Base-by-base conservation (phyloP, 768 basidiomycete species). In the Russula lepida region DNA sequence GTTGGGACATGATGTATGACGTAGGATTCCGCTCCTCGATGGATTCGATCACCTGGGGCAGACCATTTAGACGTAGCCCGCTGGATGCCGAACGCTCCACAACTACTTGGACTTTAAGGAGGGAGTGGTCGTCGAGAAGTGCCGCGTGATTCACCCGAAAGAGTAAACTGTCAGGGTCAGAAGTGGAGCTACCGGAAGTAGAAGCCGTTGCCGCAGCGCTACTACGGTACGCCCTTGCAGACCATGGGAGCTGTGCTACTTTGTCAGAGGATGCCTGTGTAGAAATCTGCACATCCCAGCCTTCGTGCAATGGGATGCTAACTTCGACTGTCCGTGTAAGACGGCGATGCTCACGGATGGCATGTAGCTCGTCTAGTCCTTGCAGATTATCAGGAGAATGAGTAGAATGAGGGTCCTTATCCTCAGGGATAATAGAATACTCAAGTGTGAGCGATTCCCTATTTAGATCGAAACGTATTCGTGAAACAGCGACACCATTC, bases 211-310 rank as follows among this genome's bases (percentile, higher is more conserved):
- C 62, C 8, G 66, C 66, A 11, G 74, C 59, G 51, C 69, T 71
- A 43, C 77, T 76, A 56, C 81, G 81, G 39, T 77, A 77, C 1
- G 86, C 85, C 57, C 75, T 77, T 33, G 80, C 80, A 8, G 81
- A 79, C 90, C 91, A 93, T 2, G 88, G 89, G 19, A 89, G 78
- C 53, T 78, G 76, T 66, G 88, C 84, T 9, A 88, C 84, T 56
- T 81, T 83, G 35, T 85, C 83, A 0, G 85, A 86, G 1, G 88
- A 86, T 6, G 86, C 88, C 69, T 81, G 86, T 30, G 84, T 83
- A 5, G 85, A 79, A 28, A 95, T 76, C 66, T 87, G 91, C 1
- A 94, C 81, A 67, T 93, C 92, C 93, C 91, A 98, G 28, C 91
- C 88, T 63, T 88, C 85, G 19, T 77, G 74, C 1, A 82, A 77